These are phyloP conservation scores for Coleophoma cylindrospora DNA, from an alignment of 2,329 filamentous ascomycete genomes.

Conservation along the genomic window DNA sequence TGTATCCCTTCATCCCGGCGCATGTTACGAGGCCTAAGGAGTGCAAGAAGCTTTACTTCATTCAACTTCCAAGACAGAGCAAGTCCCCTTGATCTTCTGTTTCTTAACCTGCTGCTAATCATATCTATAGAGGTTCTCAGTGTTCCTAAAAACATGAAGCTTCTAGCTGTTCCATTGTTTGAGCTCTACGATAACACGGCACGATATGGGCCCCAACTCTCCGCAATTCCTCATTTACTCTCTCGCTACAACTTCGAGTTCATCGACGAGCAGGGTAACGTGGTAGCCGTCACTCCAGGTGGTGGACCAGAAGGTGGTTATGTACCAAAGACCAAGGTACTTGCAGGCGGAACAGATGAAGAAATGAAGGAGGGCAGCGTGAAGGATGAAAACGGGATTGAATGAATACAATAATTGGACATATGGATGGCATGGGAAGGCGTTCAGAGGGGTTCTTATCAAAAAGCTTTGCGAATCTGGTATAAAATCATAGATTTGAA, in stretches of 20 bases:
- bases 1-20: conserved; percentile 97
- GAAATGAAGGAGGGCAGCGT: conserved; percentile 44
- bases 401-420: not conserved
- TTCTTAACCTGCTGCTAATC: conserved; percentile 5
- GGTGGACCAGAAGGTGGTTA: conserved; percentile 52
- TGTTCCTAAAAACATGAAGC: conserved; percentile 99
- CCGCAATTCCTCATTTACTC: conserved; percentile 90
- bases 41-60: conserved; percentile 98
- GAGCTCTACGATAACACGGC: conserved; percentile 97
- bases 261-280: conserved; percentile 85
- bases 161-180: conserved; percentile 92
- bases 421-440: conserved; percentile 4
- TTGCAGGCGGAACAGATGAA: conserved; percentile 54
- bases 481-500: too few relatives aligned
- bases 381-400: conserved; percentile 32
- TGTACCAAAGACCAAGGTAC: conserved; percentile 58
- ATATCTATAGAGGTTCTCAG: conserved; percentile 72
- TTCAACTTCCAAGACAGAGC: conserved; percentile 90
- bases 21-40: conserved; percentile 97
- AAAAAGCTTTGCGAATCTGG: too few relatives aligned
- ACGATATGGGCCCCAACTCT: conserved; percentile 91
- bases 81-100: conserved; percentile 27
- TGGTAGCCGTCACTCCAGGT: conserved; percentile 80
- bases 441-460: not conserved
- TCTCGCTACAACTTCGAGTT: conserved; percentile 98